These are phyloP conservation scores for Aspergillus calidoustus DNA, from an alignment of 2,329 filamentous ascomycete genomes.

Conservation along the genomic window DNA sequence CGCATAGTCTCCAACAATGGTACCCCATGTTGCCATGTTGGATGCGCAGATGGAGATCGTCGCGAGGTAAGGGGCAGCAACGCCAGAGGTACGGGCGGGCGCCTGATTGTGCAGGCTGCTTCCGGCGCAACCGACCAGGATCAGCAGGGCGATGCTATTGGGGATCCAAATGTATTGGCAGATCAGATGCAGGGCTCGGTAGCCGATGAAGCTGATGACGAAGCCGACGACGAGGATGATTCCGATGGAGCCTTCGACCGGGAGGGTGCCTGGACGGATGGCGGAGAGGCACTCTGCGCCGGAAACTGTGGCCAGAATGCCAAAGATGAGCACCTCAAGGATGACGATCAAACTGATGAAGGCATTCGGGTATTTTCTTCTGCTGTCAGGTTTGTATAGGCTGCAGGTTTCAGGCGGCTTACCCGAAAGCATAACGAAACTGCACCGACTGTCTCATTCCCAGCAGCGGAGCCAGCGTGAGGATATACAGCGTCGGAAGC, in stretches of 20 bases:
- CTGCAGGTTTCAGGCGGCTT: not conserved
- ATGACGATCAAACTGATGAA: conserved; percentile 6
- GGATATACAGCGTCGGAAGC: conserved; percentile 6
- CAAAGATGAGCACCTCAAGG: conserved; percentile 6
- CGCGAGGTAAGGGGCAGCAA: not conserved
- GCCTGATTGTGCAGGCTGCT: not conserved
- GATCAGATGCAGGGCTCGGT: conserved; percentile 1
- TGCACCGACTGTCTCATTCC: conserved; percentile 7
- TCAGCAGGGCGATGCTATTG: not conserved
- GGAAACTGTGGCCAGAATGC: conserved; percentile 1
- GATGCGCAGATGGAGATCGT: conserved; percentile 8
- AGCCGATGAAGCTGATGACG: conserved; percentile 4
- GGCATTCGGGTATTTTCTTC: conserved; percentile 5
- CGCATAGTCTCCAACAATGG: conserved; percentile 7
- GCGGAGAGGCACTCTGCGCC: conserved; percentile 3
- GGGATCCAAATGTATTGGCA: conserved; percentile 9
- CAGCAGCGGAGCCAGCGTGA: conserved; percentile 1
- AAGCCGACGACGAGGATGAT: conserved; percentile 6
- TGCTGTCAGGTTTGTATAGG: not conserved
- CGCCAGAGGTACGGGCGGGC: not conserved
- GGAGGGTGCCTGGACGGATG: not conserved
- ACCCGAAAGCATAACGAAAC: conserved; percentile 5
- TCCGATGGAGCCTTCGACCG: conserved; percentile 5
- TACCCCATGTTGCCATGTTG: conserved; percentile 8
- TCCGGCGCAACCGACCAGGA: conserved; percentile 1